These are phyloP conservation scores for Globisporangium barbulae DNA, from an alignment of 352 stramenopile genomes.

Conservation along the genomic window DNA sequence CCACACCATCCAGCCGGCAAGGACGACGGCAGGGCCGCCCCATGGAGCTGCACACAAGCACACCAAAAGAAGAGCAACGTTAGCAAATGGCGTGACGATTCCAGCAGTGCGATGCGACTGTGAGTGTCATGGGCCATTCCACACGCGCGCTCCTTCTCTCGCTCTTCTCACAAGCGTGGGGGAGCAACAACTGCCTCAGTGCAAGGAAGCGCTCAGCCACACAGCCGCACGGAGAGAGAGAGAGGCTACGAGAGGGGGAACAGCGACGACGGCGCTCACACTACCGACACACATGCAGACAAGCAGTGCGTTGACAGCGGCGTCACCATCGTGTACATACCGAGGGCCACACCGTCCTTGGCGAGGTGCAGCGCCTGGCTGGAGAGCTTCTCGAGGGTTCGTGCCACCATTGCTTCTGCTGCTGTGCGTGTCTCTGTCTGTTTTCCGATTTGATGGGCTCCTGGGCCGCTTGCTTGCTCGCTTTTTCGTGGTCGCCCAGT, in stretches of 20 bases:
- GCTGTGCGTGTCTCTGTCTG: slow-evolving; percentile 16
- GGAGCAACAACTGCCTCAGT: neutral
- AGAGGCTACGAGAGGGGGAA: neutral
- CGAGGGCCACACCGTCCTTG: slow-evolving; percentile 46
- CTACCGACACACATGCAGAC: neutral
- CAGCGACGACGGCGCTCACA: neutral
- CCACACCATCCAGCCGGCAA: slow-evolving; percentile 70
- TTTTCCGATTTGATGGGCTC: slow-evolving; percentile 2
- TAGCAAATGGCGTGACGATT: neutral
- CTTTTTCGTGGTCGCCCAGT: slow-evolving; percentile 15
- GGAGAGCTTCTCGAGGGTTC: slow-evolving; percentile 34
- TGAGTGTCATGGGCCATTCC: neutral
- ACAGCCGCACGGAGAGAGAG: neutral
- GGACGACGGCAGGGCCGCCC: slow-evolving; percentile 42
- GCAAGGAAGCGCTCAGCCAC: neutral
- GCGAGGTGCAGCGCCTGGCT: slow-evolving; percentile 42
- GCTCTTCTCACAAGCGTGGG: neutral
- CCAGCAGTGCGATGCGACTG: no score
- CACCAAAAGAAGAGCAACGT: neutral
- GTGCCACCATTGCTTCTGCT: slow-evolving; percentile 27
- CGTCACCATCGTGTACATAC: slow-evolving; percentile 29
- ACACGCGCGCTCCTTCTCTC: neutral
- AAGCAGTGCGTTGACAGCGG: neutral
- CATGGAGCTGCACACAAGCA: slow-evolving; percentile 33
- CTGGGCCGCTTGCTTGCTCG: neutral